phyloP scores from a whole-genome alignment of 2,329 filamentous ascomycete genomes.

The Karstenula rhodostoma region DNA sequence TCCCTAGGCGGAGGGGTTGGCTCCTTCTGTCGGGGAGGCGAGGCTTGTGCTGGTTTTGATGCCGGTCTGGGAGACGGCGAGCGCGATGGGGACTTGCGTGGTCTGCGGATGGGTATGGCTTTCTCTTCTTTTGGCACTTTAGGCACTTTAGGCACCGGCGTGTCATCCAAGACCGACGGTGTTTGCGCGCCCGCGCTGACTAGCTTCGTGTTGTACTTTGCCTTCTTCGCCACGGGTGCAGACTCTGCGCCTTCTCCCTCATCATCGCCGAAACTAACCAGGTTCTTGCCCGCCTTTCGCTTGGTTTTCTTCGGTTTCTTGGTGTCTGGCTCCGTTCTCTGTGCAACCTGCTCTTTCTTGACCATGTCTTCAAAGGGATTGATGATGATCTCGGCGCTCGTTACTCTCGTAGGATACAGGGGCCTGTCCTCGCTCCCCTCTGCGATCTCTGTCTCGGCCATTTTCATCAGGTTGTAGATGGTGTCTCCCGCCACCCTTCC shows the following conservation, averaged over 20 bases:
- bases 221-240: slow-evolving; percentile 72
- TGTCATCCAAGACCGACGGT: slow-evolving; percentile 51
- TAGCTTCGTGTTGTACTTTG: slow-evolving; percentile 80
- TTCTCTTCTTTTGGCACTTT: slow-evolving; percentile 22
- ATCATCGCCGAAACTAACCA: slow-evolving; percentile 78
- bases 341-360: slow-evolving; percentile 68
- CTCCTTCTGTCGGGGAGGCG: slow-evolving; percentile 28
- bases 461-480: slow-evolving; percentile 94
- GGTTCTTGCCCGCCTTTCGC: slow-evolving; percentile 76
- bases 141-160: slow-evolving; percentile 29
- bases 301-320: slow-evolving; percentile 64
- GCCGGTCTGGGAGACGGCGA: slow-evolving; percentile 34
- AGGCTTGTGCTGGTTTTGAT: slow-evolving; percentile 21
- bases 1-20: slow-evolving; percentile 43
- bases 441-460: slow-evolving; percentile 85
- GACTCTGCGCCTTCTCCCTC: slow-evolving; percentile 65
- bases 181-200: slow-evolving; percentile 58
- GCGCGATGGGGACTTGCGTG: slow-evolving; percentile 33
- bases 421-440: slow-evolving; percentile 81
- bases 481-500: slow-evolving; percentile 91
- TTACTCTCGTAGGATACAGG: slow-evolving; percentile 83
- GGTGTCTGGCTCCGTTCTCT: slow-evolving; percentile 56
- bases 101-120: slow-evolving; percentile 45
- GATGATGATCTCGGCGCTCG: slow-evolving; percentile 75
- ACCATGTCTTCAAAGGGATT: slow-evolving; percentile 87